A percentile compares a stretch with the other conserved stretches of the same genome.
Conservation (phyloP, 75 land plant genomes). For the Cunninghamia lanceolata region DNA sequence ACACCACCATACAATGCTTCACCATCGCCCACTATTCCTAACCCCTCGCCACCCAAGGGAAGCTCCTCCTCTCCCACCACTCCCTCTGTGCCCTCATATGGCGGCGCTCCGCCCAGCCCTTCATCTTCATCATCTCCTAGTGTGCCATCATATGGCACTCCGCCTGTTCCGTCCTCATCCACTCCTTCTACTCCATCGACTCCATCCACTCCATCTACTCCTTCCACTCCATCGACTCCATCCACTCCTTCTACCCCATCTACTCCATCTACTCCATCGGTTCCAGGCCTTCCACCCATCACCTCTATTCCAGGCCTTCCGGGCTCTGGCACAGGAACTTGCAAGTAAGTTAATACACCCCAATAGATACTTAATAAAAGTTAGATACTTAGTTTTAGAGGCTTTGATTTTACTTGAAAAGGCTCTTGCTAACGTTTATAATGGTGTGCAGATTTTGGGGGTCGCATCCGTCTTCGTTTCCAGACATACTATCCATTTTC, state of each 20-base stretch:
- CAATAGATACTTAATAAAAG: too few species aligned
- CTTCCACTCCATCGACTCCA: too few species aligned
- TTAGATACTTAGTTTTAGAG: too few species aligned
- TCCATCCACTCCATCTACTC: background rate
- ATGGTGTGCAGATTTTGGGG: constrained; percentile 29
- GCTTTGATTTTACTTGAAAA: too few species aligned
- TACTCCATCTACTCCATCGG: background rate
- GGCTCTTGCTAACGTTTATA: too few species aligned
- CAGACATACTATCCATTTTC: constrained; percentile 42
- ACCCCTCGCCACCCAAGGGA: background rate
- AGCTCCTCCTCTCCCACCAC: constrained; percentile 7
- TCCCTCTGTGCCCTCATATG: constrained; percentile 9
- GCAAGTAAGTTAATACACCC: constrained; percentile 5
- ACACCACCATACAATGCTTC: too few species aligned
- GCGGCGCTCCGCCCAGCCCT: background rate
- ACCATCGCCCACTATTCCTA: too few species aligned
- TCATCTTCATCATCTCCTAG: background rate
- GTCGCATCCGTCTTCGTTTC: constrained; percentile 32
- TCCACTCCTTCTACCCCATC: background rate
- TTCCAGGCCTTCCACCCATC: background rate
- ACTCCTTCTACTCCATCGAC: background rate
- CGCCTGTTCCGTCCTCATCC: constrained; percentile 15
- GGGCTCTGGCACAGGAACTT: background rate
- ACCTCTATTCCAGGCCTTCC: background rate
- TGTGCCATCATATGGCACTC: constrained; percentile 16